Percentiles rank a stretch among this genome's conserved stretches.
These are phyloP conservation scores for Colletotrichum destructivum DNA, from an alignment of 2,329 filamentous ascomycete genomes.

Conservation along the genomic window DNA sequence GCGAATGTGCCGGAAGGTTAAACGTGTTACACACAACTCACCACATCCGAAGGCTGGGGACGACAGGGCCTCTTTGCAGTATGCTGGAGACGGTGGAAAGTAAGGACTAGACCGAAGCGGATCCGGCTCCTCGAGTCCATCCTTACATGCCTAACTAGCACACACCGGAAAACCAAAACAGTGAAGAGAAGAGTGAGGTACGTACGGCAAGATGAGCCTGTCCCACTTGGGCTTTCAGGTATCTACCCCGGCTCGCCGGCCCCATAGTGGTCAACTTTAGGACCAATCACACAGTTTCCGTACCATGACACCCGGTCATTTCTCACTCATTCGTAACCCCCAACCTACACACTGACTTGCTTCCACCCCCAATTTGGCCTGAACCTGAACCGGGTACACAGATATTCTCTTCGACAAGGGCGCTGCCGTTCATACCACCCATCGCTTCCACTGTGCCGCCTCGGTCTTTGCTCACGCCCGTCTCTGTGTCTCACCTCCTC, in stretches of 20 bases:
- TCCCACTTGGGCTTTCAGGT: conserved; percentile 1
- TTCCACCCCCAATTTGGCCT: background rate
- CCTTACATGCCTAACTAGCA: background rate
- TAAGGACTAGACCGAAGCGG: background rate
- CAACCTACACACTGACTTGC: conserved; percentile 24
- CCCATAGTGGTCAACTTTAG: conserved; percentile 22
- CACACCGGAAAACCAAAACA: background rate
- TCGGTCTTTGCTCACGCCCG: background rate
- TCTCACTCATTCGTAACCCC: conserved; percentile 27
- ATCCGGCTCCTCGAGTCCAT: background rate
- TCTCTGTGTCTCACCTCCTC: background rate
- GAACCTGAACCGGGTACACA: background rate
- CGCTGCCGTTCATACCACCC: background rate
- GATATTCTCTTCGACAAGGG: background rate
- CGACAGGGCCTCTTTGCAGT: background rate
- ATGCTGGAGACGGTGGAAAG: background rate
- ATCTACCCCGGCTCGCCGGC: conserved; percentile 17
- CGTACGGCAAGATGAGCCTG: conserved; percentile 3
- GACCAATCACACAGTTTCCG: conserved; percentile 25
- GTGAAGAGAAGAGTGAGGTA: background rate
- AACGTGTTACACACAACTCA: background rate
- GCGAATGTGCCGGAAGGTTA: background rate
- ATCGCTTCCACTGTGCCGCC: background rate
- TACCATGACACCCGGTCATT: conserved; percentile 30
- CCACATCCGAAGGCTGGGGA: background rate